Evolutionary conservation across 164 flowering plant species (phyloP), one percentile per base, ranked within the genome.

Genomic region (Tetracentron sinense): DNA sequence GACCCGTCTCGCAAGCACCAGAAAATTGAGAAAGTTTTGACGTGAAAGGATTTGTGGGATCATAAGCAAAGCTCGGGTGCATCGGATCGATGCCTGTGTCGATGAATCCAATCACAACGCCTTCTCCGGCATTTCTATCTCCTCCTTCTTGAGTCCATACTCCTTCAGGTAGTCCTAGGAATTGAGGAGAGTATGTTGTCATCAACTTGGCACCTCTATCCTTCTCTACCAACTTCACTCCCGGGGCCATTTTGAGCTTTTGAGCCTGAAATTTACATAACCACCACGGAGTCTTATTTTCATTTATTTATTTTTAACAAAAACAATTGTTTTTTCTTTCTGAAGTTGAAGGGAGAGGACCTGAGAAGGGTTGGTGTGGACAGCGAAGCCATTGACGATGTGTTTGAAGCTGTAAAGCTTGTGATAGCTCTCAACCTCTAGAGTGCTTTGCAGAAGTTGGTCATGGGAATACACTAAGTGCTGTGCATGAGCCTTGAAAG

Each of bases 351-450:
- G 29, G 35, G 56, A 28, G 6, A 52, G 21, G 42, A 86, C 97
- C 88, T 90, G 92, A 62, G 89, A 76, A 66, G 82, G 78, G 42
- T 89, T 79, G 25, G 89, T 82, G 54, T 86, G 95, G 58, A 94
- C 77, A 6, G 96, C 83, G 55, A 94, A 87, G 70, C 95, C 99
- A 74, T 89, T 91, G 27, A 83, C 73, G 21, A 86, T 64, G 72
- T 94, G 88, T 54, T 74, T 83, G 81, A 83, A 94, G 89, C 99
- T 94, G 66, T 86, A 81, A n/a, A 94, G 85, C 78, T 87, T 89
- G 61, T 53, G 65, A 74, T 84, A 94, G 73, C 80, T 78, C 27
- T 87, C 90, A 2, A 26, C 58, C 28, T 85, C 81, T 12, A 94
- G 74, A 27, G 75, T 75, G 71, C 62, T 81, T 26, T 69, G 69